Evolutionary conservation across 2,329 filamentous ascomycete species (phyloP).

Genomic region (Tolypocladium ovalisporum): DNA sequence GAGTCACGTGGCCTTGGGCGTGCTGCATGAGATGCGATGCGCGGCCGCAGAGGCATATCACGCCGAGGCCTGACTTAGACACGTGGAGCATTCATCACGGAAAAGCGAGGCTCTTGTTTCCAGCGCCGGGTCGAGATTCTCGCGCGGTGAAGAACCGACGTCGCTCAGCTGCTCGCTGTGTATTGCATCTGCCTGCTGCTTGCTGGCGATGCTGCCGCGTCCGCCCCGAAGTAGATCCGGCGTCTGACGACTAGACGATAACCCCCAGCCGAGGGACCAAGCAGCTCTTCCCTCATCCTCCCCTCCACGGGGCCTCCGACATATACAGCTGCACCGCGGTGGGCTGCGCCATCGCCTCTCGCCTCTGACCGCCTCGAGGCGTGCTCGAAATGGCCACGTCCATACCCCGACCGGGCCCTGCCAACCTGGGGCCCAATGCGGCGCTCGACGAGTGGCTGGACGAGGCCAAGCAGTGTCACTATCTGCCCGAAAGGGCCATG

Average conservation of each 20-base stretch:
- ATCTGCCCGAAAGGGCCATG: constrained; percentile 92
- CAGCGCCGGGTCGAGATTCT: background rate
- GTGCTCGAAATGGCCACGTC: constrained; percentile 26
- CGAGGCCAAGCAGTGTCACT: constrained; percentile 93
- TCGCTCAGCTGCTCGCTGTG: background rate
- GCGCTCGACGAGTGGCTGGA: constrained; percentile 94
- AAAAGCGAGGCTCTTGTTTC: background rate
- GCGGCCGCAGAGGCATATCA: background rate
- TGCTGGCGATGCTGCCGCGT: background rate
- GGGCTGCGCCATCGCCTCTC: constrained; percentile 7
- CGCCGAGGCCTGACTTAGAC: background rate
- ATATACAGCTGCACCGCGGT: constrained; percentile 11
- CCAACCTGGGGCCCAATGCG: constrained; percentile 70
- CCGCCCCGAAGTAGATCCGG: constrained; percentile 8
- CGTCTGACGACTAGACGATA: constrained; percentile 1
- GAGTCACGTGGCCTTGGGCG: constrained; percentile 1
- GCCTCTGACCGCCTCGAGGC: constrained; percentile 11
- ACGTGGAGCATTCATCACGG: background rate
- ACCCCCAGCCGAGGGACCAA: background rate
- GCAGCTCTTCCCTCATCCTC: background rate
- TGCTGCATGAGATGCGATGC: background rate
- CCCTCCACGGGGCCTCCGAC: constrained; percentile 5
- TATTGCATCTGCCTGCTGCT: background rate
- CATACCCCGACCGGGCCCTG: constrained; percentile 83
- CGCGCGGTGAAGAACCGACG: background rate